Conservation (phyloP, 257 asterid species). For the Cruciata laevipes region DNA sequence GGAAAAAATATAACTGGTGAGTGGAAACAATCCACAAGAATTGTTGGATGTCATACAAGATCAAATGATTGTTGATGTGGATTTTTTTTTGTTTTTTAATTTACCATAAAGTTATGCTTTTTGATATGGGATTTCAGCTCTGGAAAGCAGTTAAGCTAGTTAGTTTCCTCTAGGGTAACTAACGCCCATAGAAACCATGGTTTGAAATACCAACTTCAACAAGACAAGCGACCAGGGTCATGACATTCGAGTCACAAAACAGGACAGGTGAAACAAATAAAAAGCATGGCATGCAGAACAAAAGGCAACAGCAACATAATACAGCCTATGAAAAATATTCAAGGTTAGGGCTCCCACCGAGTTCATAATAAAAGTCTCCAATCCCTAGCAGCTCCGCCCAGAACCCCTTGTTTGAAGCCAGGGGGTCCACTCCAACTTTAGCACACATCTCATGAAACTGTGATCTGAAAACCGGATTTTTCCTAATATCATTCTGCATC, state of each 20-base stretch:
- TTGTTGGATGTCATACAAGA: neutral
- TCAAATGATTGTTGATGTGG: neutral
- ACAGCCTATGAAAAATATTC: neutral
- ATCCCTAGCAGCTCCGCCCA: conserved; percentile 98
- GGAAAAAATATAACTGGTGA: neutral
- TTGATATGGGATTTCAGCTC: neutral
- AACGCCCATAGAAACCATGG: neutral
- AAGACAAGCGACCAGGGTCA: neutral
- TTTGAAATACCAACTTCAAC: neutral
- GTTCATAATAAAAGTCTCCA: conserved; percentile 97
- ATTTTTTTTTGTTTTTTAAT: no score
- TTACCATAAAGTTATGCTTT: neutral
- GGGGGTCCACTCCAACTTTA: conserved; percentile 96
- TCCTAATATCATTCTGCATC: conserved; percentile 87
- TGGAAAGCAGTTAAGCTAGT: neutral
- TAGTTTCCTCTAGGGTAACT: neutral
- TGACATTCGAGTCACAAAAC: neutral
- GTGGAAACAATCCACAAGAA: neutral
- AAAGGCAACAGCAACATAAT: neutral
- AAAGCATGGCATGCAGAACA: neutral
- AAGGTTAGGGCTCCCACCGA: conserved; percentile 53
- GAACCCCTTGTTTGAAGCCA: conserved; percentile 97
- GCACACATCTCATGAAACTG: conserved; percentile 99
- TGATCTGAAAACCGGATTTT: conserved; percentile 90
- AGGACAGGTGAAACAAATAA: neutral